phyloP scores from a whole-genome alignment of 345 rosid species.

The Passiflora organensis region DNA sequence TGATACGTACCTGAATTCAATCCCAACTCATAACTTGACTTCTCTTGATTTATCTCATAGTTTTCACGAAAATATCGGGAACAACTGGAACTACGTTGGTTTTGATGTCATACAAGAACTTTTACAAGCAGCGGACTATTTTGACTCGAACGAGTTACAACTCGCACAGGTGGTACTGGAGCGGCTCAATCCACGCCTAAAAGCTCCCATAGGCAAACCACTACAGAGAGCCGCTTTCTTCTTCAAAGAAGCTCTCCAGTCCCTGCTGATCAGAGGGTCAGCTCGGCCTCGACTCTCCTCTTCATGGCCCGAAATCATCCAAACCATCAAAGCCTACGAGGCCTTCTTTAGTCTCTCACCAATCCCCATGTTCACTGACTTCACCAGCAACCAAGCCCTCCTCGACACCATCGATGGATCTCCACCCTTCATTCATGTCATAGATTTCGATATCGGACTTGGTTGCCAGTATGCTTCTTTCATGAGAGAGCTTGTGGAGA shows the following conservation, averaged over 20 bases:
- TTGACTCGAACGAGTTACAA: conserved; percentile 73
- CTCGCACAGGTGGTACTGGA: conserved; percentile 72
- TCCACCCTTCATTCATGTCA: conserved; percentile 57
- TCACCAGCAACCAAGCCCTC: conserved; percentile 81
- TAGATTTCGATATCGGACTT: conserved; percentile 88
- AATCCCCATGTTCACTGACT: conserved; percentile 82
- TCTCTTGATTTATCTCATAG: conserved; percentile 25
- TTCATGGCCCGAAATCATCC: conserved; percentile 64
- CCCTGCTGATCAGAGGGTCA: conserved; percentile 43
- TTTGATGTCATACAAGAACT: conserved; percentile 73
- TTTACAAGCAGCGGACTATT: conserved; percentile 67
- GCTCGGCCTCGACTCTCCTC: conserved; percentile 28
- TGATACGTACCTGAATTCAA: conserved; percentile 36
- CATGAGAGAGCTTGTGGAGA: conserved; percentile 71
- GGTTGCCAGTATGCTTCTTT: conserved; percentile 93
- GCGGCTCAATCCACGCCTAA: conserved; percentile 62
- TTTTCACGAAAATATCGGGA: conserved; percentile 15
- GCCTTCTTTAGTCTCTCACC: conserved; percentile 75
- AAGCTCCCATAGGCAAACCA: conserved; percentile 64
- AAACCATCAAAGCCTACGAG: conserved; percentile 62
- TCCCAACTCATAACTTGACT: conserved; percentile 16
- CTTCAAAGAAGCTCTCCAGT: conserved; percentile 80
- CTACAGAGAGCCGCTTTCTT: conserved; percentile 79
- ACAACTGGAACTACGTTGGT: conserved; percentile 4
- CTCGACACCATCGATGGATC: conserved; percentile 62